Evolutionary conservation across 2,329 filamentous ascomycete species (phyloP).

Genomic region (Aspergillus sp.): DNA sequence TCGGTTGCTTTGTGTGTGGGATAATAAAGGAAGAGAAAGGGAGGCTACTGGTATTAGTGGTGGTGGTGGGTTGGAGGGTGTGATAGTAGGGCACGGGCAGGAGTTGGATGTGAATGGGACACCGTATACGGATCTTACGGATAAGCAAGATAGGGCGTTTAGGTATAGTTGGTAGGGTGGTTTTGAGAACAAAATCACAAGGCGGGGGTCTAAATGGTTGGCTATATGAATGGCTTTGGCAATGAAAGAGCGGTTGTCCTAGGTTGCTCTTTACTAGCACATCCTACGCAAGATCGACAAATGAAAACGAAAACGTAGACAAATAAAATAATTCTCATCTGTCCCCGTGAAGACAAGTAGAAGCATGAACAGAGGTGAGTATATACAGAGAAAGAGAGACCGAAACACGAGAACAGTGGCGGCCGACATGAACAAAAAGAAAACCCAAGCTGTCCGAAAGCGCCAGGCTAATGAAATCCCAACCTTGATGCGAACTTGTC

Average conservation of each 20-base stretch:
- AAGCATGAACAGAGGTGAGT: not conserved
- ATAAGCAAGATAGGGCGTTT: not conserved
- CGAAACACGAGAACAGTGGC: not conserved
- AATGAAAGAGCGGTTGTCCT: no score
- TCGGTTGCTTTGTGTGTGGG: not conserved
- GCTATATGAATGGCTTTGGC: no score
- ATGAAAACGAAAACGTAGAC: not conserved
- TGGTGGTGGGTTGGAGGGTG: not conserved
- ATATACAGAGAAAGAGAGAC: not conserved
- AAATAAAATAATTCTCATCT: no score
- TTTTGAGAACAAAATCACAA: no score
- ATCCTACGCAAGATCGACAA: no score
- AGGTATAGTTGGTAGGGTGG: not conserved
- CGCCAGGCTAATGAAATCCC: slow-evolving; percentile 4
- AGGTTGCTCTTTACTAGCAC: no score
- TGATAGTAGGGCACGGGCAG: not conserved
- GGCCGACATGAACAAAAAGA: not conserved
- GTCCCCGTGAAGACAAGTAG: no score
- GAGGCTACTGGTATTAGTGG: not conserved
- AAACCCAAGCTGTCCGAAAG: not conserved
- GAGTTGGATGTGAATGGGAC: not conserved
- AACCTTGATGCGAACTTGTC: slow-evolving; percentile 3
- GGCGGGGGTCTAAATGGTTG: no score
- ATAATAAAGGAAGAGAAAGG: not conserved
- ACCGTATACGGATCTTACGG: not conserved